A percentile compares a stretch with the other conserved stretches of the same genome.
These are phyloP conservation scores for Cutaneotrichosporon spelunceum DNA, from an alignment of 1,284 basidiomycete species.

Conservation along the genomic window DNA sequence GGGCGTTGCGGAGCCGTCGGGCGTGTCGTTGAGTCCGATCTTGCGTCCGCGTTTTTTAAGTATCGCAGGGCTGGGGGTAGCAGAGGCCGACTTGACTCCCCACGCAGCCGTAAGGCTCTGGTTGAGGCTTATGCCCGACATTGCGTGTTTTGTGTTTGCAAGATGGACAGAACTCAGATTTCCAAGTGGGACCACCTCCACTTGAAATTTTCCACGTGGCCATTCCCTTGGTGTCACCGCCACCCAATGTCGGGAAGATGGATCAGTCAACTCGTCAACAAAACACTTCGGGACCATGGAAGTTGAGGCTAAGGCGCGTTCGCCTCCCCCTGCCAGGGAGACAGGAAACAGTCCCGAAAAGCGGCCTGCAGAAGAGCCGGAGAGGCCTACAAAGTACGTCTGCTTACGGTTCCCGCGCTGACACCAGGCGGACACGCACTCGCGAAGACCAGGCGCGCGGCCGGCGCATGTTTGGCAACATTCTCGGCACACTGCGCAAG, in stretches of 20 bases:
- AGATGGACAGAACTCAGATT: background rate
- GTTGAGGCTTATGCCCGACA: constrained; percentile 33
- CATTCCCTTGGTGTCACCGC: background rate
- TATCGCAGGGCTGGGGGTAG: background rate
- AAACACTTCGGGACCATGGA: constrained; percentile 5
- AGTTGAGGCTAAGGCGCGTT: background rate
- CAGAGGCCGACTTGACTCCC: constrained; percentile 23
- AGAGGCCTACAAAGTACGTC: constrained; percentile 7
- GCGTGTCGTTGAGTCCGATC: constrained; percentile 21
- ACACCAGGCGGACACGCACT: constrained; percentile 39
- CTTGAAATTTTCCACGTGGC: background rate
- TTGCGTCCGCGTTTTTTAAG: constrained; percentile 21
- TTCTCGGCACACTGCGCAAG: constrained; percentile 49
- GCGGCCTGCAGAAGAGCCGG: background rate
- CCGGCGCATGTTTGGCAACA: constrained; percentile 48
- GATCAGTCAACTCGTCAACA: constrained; percentile 4
- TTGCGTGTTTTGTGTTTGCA: constrained; percentile 4
- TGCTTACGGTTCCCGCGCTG: no score
- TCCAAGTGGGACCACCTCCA: constrained; percentile 8
- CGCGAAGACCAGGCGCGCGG: constrained; percentile 47
- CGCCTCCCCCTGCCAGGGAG: background rate
- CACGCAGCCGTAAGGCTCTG: constrained; percentile 46
- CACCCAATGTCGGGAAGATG: background rate
- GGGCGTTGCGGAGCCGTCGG: background rate
- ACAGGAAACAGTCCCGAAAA: background rate